Evolutionary conservation across 2,329 filamentous ascomycete species (phyloP).

Genomic region (Pseudogymnoascus sp.): DNA sequence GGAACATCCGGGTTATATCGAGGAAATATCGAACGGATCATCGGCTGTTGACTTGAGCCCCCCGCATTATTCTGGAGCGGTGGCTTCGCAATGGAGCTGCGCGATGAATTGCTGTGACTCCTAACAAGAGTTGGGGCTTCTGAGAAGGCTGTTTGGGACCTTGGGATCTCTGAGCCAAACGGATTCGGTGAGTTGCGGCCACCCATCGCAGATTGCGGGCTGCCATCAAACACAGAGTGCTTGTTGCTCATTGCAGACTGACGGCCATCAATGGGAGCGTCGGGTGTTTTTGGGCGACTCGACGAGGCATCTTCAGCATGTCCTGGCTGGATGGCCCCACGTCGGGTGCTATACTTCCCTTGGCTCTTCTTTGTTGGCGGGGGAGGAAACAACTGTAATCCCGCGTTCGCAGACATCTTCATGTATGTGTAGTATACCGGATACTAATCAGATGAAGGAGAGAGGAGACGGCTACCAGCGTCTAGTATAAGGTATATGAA

Average conservation of each 20-base stretch:
- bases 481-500: background rate
- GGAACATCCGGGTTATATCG: slow-evolving; percentile 61
- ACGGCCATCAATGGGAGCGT: slow-evolving; percentile 15
- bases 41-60: slow-evolving; percentile 26
- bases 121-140: slow-evolving; percentile 42
- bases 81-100: slow-evolving; percentile 51
- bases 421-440: slow-evolving; percentile 15
- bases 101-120: slow-evolving; percentile 41
- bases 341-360: slow-evolving; percentile 22
- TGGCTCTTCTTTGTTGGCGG: slow-evolving; percentile 23
- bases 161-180: slow-evolving; percentile 23
- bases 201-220: slow-evolving; percentile 14
- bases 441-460: slow-evolving; percentile 14
- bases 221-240: background rate
- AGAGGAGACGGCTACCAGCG: background rate
- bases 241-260: slow-evolving; percentile 10
- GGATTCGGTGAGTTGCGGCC: slow-evolving; percentile 12
- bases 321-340: slow-evolving; percentile 17
- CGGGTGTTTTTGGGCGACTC: background rate
- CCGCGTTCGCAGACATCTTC: slow-evolving; percentile 21
- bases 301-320: background rate
- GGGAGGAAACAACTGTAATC: slow-evolving; percentile 27
- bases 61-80: slow-evolving; percentile 27
- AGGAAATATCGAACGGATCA: slow-evolving; percentile 67
- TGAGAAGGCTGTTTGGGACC: slow-evolving; percentile 44